phyloP scores from a whole-genome alignment of 2,329 filamentous ascomycete species.

The Bipolaris victoriae region DNA sequence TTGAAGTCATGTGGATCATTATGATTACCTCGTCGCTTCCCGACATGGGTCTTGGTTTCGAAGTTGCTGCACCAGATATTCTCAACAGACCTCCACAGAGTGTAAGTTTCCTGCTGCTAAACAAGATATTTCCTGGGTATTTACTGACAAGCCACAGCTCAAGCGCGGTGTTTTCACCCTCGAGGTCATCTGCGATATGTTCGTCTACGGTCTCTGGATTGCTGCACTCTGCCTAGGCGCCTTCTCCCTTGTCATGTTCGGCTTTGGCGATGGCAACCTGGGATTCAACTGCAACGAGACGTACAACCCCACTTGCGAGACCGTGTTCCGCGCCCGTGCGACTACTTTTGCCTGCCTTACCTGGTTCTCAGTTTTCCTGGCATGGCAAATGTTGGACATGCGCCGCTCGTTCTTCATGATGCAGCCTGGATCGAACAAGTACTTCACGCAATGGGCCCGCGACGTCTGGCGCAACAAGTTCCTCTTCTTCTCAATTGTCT shows the following conservation, averaged over 20 bases:
- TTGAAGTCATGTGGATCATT: constrained; percentile 93
- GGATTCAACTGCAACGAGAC: constrained; percentile 43
- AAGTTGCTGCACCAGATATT: constrained; percentile 75
- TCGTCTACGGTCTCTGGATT: constrained; percentile 49
- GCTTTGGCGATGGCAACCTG: constrained; percentile 42
- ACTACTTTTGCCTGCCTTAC: constrained; percentile 77
- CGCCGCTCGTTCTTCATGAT: constrained; percentile 76
- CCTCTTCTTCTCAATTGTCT: constrained; percentile 55
- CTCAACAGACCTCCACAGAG: constrained; percentile 78
- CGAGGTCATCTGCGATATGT: constrained; percentile 48
- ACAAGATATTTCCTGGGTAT: too few relatives aligned
- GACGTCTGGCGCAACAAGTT: constrained; percentile 76
- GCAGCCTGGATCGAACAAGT: constrained; percentile 66
- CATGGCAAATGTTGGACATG: constrained; percentile 74
- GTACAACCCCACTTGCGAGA: constrained; percentile 35
- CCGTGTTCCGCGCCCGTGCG: constrained; percentile 62
- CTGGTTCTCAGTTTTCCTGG: constrained; percentile 77
- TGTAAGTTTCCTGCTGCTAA: neutral
- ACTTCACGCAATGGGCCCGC: constrained; percentile 65
- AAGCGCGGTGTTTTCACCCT: constrained; percentile 49
- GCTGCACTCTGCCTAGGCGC: constrained; percentile 39
- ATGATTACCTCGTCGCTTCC: constrained; percentile 81
- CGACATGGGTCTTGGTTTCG: constrained; percentile 85
- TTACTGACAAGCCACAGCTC: constrained; percentile 21
- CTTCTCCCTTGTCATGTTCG: constrained; percentile 47